Evolutionary conservation across 768 basidiomycete genomes (phyloP), one percentile per base, ranked within the genome.

Genomic region (Trichaptum fuscoviolaceum): DNA sequence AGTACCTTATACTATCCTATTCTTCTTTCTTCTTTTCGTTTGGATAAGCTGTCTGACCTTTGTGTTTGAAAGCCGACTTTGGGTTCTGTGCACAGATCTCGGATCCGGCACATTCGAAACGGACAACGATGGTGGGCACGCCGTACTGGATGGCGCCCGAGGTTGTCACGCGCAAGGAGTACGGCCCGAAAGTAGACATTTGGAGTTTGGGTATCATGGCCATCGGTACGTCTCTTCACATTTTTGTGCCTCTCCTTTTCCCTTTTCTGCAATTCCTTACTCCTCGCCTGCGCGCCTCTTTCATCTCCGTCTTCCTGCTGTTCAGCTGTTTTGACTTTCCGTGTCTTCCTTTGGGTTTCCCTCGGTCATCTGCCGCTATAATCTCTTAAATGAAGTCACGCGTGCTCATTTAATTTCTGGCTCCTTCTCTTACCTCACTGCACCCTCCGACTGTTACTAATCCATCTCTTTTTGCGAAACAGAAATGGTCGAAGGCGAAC

Each of bases 121-220:
- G 96, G 27, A 96, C 95, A 36, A 97, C 96, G 36, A 98, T 98
- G 96, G 95, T 98, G 63, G 96, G 96, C 1, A 97, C 96, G 0
- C 96, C 96, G 0, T 98, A 98, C 76, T 98, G 96, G 96, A 97
- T 98, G 96, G 96, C 96, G 0, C 96, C 96, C 0, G 96, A 98
- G 75, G 96, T 98, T 62, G 96, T 97, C 69, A 98, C 95, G 26
- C 88, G 95, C 65, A 97, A 97, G 77, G 96, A 97, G 78, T 97
- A 97, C 75, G 96, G 96, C 0, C 92, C 96, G 17, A 98, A 98
- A 75, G 96, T 98, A n/a, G 96, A 97, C 72, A 94, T 98, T 66
- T 97, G 96, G 95, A 92, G 89, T 75, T 78, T 97, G 69, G 95
- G 95, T 3, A 97, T 98, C 81, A 97, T 96, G 87, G 92, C 95